phyloP scores from a whole-genome alignment of 2,329 filamentous ascomycete species.

The Thermothelomyces thermophilus region DNA sequence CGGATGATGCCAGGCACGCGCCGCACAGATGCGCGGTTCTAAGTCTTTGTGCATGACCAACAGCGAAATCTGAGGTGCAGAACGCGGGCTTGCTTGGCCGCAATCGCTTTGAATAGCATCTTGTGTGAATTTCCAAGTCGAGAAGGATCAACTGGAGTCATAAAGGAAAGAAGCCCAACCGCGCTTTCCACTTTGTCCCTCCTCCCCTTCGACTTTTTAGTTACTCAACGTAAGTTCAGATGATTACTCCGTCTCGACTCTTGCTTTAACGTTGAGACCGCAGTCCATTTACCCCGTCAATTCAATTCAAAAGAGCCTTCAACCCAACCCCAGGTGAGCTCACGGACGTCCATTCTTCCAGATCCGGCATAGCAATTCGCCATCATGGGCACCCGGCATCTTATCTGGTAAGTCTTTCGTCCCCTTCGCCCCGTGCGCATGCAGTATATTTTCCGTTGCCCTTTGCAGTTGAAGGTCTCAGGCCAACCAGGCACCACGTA shows the following conservation, averaged over 20 bases:
- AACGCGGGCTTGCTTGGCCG: too few species aligned
- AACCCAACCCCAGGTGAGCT: neutral
- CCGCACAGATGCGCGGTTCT: neutral
- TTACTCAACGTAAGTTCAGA: too few species aligned
- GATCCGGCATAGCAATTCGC: neutral
- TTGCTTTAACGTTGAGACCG: neutral
- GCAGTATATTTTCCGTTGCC: neutral
- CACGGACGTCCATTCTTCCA: too few species aligned
- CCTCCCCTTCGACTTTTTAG: too few species aligned
- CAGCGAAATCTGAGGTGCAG: neutral
- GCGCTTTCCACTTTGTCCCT: neutral
- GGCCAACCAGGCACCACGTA: too few species aligned
- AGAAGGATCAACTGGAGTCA: neutral
- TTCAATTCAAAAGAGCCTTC: neutral
- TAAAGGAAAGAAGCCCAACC: neutral
- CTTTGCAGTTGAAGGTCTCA: too few species aligned
- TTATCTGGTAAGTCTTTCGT: slow-evolving; percentile 8
- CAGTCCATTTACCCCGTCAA: neutral
- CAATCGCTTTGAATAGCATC: too few species aligned
- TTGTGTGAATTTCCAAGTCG: neutral
- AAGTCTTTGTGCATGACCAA: neutral
- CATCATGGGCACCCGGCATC: slow-evolving; percentile 14
- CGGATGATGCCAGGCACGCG: slow-evolving; percentile 1
- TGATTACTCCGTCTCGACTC: too few species aligned
- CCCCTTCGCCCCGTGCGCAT: neutral